Evolutionary conservation across 345 rosid species (phyloP), one percentile per base, ranked within the genome.

Genomic region (Mallotus nudiflorus): DNA sequence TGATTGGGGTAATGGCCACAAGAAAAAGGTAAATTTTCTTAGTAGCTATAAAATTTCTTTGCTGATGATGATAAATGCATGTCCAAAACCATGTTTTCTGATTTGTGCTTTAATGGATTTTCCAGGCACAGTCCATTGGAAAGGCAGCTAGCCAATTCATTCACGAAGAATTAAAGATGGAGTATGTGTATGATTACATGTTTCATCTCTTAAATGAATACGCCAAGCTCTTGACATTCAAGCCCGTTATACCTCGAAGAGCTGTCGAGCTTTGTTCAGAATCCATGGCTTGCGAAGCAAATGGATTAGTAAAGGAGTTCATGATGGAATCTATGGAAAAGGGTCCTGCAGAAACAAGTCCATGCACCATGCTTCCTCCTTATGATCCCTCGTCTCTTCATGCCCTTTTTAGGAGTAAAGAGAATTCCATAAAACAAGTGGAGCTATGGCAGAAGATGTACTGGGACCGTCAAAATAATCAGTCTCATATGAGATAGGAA

Each of bases 101-200:
- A 48, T 39, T 13, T n/a, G 22, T 35, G 3, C 24, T 37, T 53
- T 8, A 4, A 44, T 42, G 18, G 19, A 19, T 12, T 65, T 64
- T 25, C 4, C 73, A 77, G 81, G 77, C 81, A 29, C 76, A 67
- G 18, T 65, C 46, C 6, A 77, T 72, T 9, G 81, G 81, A 29
- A 77, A 68, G 37, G 73, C 70, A n/a, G 77, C 70, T 0, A 77
- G 81, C 42, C 31, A 72, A 20, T 77, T 77, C 73, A 68, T 72
- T 29, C 60, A 68, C 15, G 45, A 72, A 37, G 77, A 68, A 14
- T 20, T 77, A 33, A 72, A 72, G 60, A 77, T 77, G 77, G 81
- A 77, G 1, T 42, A 67, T 10, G 80, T 77, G 33, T 77, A 77
- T 27, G 80, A 77, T 42, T 71, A 77, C 76, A 77, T 77, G 80